Percentiles rank a stretch among this genome's conserved stretches.
These are phyloP conservation scores for Talaromyces amestolkiae DNA, from an alignment of 2,329 filamentous ascomycete genomes.

Conservation along the genomic window DNA sequence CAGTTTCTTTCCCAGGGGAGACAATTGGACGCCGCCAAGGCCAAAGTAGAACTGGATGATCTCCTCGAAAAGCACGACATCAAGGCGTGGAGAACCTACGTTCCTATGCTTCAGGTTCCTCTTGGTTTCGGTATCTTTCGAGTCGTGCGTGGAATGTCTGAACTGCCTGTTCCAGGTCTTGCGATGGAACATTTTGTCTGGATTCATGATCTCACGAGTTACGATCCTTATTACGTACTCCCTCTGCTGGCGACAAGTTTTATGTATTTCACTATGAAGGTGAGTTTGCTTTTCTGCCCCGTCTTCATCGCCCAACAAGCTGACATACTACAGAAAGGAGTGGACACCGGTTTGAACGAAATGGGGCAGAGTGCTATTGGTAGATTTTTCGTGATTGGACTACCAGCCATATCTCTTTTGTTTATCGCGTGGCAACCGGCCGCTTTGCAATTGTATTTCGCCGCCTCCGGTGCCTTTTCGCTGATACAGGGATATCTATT, in stretches of 20 bases:
- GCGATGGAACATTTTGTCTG: constrained; percentile 69
- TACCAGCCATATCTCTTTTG: constrained; percentile 54
- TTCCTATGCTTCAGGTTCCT: constrained; percentile 64
- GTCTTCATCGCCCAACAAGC: neutral
- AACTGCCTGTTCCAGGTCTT: constrained; percentile 76
- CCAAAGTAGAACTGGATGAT: constrained; percentile 48
- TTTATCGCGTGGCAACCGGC: constrained; percentile 58
- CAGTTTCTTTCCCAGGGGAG: constrained; percentile 44
- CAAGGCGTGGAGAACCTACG: constrained; percentile 49
- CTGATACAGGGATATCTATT: constrained; percentile 48
- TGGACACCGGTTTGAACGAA: constrained; percentile 31
- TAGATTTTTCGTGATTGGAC: constrained; percentile 38
- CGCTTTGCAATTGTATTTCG: constrained; percentile 63
- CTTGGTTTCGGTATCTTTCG: constrained; percentile 80
- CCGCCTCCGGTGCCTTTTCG: constrained; percentile 39
- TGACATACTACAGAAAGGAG: constrained; percentile 34
- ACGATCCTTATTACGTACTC: constrained; percentile 75
- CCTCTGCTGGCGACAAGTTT: constrained; percentile 60
- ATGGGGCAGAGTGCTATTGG: constrained; percentile 27
- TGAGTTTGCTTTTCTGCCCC: constrained; percentile 36
- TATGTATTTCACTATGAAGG: constrained; percentile 59
- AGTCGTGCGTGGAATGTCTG: constrained; percentile 68
- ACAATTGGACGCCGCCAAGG: constrained; percentile 46
- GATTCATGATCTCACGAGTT: constrained; percentile 72
- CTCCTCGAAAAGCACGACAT: constrained; percentile 59